phyloP scores from a whole-genome alignment of 192 early-diverging fungal species.

The Entophlyctis luteolus region DNA sequence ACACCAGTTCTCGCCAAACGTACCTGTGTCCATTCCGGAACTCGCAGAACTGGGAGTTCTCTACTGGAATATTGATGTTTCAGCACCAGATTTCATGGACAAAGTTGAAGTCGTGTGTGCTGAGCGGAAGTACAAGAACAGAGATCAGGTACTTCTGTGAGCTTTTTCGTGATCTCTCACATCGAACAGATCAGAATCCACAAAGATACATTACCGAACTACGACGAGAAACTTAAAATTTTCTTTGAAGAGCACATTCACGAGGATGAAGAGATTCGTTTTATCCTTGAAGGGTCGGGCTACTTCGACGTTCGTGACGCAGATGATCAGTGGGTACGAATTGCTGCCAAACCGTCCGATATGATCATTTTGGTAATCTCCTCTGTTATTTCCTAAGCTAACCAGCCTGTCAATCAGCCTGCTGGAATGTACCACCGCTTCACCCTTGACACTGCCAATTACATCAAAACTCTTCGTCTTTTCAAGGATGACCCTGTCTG shows the following conservation, averaged over 20 bases:
- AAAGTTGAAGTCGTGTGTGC: constrained; percentile 65
- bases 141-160: constrained; percentile 77
- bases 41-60: constrained; percentile 69
- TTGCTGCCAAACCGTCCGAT: constrained; percentile 68
- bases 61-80: constrained; percentile 60
- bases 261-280: constrained; percentile 85
- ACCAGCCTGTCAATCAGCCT: constrained; percentile 42
- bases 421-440: constrained; percentile 97
- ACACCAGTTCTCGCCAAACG: constrained; percentile 70
- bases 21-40: constrained; percentile 61
- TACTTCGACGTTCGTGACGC: constrained; percentile 70
- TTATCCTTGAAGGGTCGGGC: constrained; percentile 85
- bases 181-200: constrained; percentile 79
- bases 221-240: constrained; percentile 87
- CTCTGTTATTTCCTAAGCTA: not conserved
- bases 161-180: not conserved
- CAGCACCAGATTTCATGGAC: constrained; percentile 51
- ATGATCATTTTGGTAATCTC: constrained; percentile 66
- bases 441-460: constrained; percentile 83
- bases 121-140: constrained; percentile 86
- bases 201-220: constrained; percentile 73
- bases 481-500: constrained; percentile 38
- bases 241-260: constrained; percentile 80
- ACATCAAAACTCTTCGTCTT: constrained; percentile 80
- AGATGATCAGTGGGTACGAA: constrained; percentile 84